These are phyloP conservation scores for Allium cepa DNA, from an alignment of 106 monocot species.

Conservation along the genomic window DNA sequence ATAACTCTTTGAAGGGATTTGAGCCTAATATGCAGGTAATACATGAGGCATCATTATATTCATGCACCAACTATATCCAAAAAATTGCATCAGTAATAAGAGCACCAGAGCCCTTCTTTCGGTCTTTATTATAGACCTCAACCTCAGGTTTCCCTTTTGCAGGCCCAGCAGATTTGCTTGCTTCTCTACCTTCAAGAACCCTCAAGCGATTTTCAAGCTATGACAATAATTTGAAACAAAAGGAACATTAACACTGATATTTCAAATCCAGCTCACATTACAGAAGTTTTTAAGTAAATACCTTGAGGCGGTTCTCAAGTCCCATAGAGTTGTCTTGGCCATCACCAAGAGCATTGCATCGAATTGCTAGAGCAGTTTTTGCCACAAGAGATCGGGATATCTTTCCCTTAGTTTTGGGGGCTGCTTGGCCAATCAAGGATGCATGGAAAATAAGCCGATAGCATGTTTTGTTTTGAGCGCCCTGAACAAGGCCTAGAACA, in stretches of 20 bases:
- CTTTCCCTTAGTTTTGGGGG: constrained; percentile 84
- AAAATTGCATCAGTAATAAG: constrained; percentile 44
- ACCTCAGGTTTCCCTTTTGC: constrained; percentile 88
- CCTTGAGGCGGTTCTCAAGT: constrained; percentile 78
- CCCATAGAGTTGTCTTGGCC: constrained; percentile 69
- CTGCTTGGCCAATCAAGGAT: constrained; percentile 83
- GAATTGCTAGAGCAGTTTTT: constrained; percentile 73
- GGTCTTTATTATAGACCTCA: constrained; percentile 78
- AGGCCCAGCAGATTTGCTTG: constrained; percentile 71
- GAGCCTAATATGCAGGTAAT: no score
- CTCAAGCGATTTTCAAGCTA: constrained; percentile 34
- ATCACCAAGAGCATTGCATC: constrained; percentile 89
- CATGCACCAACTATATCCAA: no score
- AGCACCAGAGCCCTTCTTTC: constrained; percentile 83
- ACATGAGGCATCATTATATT: no score
- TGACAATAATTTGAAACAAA: background rate
- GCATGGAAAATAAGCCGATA: constrained; percentile 94
- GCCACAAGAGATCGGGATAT: constrained; percentile 93
- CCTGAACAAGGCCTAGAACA: constrained; percentile 72
- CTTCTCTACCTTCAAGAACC: constrained; percentile 80
- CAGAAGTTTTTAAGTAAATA: constrained; percentile 9
- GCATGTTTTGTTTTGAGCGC: constrained; percentile 92
- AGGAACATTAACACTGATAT: background rate
- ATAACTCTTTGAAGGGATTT: no score
- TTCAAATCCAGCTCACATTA: background rate